Base-by-base conservation (phyloP, 148 eudicot genomes). In the Vaccinium macrocarpon region DNA sequence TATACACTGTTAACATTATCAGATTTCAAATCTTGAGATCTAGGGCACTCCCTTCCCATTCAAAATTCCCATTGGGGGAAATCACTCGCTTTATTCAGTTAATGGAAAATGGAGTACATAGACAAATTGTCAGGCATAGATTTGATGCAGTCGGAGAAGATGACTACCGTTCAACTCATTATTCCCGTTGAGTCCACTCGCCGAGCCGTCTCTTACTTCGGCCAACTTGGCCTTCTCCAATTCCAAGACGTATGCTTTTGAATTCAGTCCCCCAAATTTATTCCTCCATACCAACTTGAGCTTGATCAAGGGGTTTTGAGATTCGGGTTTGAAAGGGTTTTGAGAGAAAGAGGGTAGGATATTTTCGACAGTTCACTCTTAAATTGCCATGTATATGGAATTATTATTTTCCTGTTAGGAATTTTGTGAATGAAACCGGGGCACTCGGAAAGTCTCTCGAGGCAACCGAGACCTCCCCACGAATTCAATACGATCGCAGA, bases 61-160 rank as follows among this genome's bases (percentile, higher is more conserved):
- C 32, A 10, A 66, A n/a, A n/a, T n/a, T 66, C 32, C 35, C 35
- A 66, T 25, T 64, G 70, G 25, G 19, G 62, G 38, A 2, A 35
- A 35, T 35, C 38, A 62, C n/a, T 62, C 70, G n/a, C 80, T 21
- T 38, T 7, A 11, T 42, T 77, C 75, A 87, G 91, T 90, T 73
- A 66, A 91, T 85, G 93, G 89, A 89, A 90, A 87, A 95, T 95
- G 98, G 92, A 89, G 89, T 92, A 82, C 89, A 83, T 94, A 66
- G 90, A 91, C 88, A 91, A 85, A 55, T 87, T 94, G 87, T 95
- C 98, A 23, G 71, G 81, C 16, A 97, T 95, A 97, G 98, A 97
- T 97, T 93, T 97, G 89, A 93, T 97, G 99, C 92, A 98, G 76
- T 97, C 99, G 72, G 99, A 97, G 91, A 95, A 92, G 91, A 97